Percentiles rank a stretch among this genome's conserved stretches.
These are phyloP conservation scores for Mortierella sp. DNA, from an alignment of 371 early-diverging fungal genomes.

Conservation along the genomic window DNA sequence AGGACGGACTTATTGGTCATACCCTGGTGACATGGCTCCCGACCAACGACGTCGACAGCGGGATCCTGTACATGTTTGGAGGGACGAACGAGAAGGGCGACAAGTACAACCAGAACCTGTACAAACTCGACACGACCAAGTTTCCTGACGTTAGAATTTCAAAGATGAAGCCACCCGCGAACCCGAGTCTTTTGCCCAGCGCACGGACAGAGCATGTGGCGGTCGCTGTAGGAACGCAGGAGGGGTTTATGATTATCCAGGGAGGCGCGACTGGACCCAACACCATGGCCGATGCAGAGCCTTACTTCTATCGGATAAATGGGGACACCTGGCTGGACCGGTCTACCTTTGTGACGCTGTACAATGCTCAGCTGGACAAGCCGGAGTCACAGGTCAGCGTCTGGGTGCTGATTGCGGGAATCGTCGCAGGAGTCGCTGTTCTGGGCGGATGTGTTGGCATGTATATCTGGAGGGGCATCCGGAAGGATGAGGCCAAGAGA, in stretches of 20 bases:
- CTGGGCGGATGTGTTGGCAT: constrained; percentile 27
- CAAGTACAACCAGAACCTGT: constrained; percentile 18
- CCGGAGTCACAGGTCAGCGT: constrained; percentile 3
- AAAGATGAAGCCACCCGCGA: constrained; percentile 9
- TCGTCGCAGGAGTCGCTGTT: constrained; percentile 28
- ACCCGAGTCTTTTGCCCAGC: constrained; percentile 10
- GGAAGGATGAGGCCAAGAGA: constrained; percentile 23
- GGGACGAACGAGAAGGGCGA: constrained; percentile 15
- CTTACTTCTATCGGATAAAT: constrained; percentile 26
- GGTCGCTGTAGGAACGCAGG: constrained; percentile 7
- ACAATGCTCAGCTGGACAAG: background rate
- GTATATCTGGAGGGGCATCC: constrained; percentile 39
- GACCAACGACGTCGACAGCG: too few relatives aligned
- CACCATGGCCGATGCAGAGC: constrained; percentile 7
- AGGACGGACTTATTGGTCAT: constrained; percentile 14
- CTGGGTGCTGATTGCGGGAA: constrained; percentile 22
- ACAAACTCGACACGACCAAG: constrained; percentile 23
- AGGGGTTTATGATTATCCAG: constrained; percentile 37
- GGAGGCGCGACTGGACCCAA: constrained; percentile 20
- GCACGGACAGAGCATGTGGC: constrained; percentile 34
- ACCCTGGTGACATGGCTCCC: constrained; percentile 19
- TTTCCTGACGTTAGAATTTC: constrained; percentile 18
- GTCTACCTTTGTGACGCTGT: constrained; percentile 5
- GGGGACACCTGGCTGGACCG: constrained; percentile 25
- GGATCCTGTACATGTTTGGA: constrained; percentile 43